These are phyloP conservation scores for Cyberlindnera suaveolens DNA, from an alignment of 805 yeast species.

Conservation along the genomic window DNA sequence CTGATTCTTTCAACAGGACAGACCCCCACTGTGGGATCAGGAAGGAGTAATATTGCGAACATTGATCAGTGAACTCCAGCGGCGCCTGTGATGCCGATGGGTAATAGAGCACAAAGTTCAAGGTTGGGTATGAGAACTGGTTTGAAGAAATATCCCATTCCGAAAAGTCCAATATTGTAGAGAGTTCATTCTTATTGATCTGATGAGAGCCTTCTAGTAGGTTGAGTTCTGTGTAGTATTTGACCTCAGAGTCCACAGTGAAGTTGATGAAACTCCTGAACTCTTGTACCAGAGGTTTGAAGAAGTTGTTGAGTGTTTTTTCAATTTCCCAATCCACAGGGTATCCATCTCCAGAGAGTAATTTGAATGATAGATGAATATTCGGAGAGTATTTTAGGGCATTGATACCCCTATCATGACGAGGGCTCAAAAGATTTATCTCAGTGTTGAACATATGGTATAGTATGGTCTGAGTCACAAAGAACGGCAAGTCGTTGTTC, in stretches of 20 bases:
- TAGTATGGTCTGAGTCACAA: conserved; percentile 45
- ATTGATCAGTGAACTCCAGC: neutral
- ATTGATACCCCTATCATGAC: conserved; percentile 19
- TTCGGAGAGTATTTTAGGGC: conserved; percentile 42
- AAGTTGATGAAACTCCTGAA: conserved; percentile 59
- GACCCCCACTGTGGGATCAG: conserved; percentile 86
- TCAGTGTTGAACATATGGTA: conserved; percentile 41
- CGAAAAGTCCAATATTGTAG: conserved; percentile 77
- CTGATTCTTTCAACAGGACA: conserved; percentile 37
- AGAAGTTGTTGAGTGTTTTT: conserved; percentile 38
- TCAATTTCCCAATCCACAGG: conserved; percentile 73
- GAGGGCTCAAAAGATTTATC: conserved; percentile 22
- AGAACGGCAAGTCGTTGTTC: conserved; percentile 57
- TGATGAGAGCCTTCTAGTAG: conserved; percentile 17
- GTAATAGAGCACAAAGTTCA: conserved; percentile 66
- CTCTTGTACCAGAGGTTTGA: conserved; percentile 48
- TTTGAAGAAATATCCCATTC: conserved; percentile 68
- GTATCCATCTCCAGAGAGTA: conserved; percentile 63
- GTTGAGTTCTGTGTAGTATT: conserved; percentile 44
- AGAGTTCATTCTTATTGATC: conserved; percentile 43
- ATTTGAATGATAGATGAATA: conserved; percentile 70
- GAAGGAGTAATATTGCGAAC: conserved; percentile 31
- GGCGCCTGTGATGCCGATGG: conserved; percentile 48
- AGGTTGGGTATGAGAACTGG: conserved; percentile 54
- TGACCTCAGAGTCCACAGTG: conserved; percentile 73